phyloP scores from a whole-genome alignment of 768 basidiomycete species.

The Russula compacta region DNA sequence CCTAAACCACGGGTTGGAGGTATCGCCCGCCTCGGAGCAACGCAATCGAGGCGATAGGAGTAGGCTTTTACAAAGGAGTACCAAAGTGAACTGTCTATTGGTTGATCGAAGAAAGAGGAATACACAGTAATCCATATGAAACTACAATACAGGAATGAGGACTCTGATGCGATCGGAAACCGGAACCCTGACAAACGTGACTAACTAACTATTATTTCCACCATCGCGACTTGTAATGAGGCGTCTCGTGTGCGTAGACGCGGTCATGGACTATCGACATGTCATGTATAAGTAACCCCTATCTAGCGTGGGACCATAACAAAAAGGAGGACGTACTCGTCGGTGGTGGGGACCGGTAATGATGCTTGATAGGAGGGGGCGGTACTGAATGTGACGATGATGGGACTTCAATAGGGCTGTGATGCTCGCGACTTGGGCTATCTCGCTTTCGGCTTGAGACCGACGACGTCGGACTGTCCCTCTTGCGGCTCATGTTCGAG shows the following conservation, averaged over 20 bases:
- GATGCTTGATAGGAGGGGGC: conserved; percentile 7
- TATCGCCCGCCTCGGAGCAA: not conserved
- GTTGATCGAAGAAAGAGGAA: not conserved
- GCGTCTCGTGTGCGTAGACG: conserved; percentile 1
- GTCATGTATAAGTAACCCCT: not conserved
- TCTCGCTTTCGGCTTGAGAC: conserved; percentile 9
- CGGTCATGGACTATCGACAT: conserved; percentile 2
- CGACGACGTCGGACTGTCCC: conserved; percentile 10
- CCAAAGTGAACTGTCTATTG: conserved; percentile 8
- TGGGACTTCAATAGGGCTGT: conserved; percentile 9
- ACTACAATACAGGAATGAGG: conserved; percentile 10
- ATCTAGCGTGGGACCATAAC: not conserved
- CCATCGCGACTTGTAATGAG: conserved; percentile 12
- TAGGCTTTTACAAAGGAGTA: not conserved
- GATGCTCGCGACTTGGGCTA: conserved; percentile 12
- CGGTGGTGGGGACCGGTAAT: not conserved
- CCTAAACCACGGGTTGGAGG: not conserved
- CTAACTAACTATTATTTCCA: conserved; percentile 6
- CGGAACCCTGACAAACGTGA: not conserved
- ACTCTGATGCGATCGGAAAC: not conserved
- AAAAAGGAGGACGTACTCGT: not conserved
- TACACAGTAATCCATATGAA: conserved; percentile 10
- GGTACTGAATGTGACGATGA: conserved; percentile 2
- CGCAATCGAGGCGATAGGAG: conserved; percentile 7
- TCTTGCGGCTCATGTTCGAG: conserved; percentile 3